Evolutionary conservation across 2,329 filamentous ascomycete genomes (phyloP), one percentile per base, ranked within the genome.

Genomic region (Seiridium unicorne): DNA sequence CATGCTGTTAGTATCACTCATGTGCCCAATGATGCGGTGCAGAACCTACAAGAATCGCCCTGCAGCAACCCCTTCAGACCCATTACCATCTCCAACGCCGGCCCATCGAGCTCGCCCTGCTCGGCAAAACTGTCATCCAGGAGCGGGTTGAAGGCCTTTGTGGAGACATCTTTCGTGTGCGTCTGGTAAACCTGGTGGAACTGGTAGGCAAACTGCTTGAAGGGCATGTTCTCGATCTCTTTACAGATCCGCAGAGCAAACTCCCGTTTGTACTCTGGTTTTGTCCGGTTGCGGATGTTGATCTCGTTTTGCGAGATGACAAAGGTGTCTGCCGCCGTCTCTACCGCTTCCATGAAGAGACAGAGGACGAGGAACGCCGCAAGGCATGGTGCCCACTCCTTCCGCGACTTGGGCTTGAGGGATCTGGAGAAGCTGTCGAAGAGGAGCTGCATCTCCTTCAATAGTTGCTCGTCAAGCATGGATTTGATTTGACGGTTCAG

Each of bases 151-250:
- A 85, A 86, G 54, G 82, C 75, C 69, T 75, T 81, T 6, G 76
- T 69, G 48, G 77, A 77, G 3, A 75, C 74, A 62, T 84, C 81
- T 64, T 75, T 76, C 58, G 75, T 77, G 68, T 85, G 81, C 26
- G 84, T 86, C 74, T 85, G 82, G 66, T 84, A 86, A 59, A 84
- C 77, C 66, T 84, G 79, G 69, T 86, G 84, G 68, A 86, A 86
- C 70, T 85, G 83, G 63, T 82, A 84, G 3, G 81, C 81, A 66
- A 86, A 85, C 70, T 86, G 83, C 70, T 80, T 82, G 67, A 86
- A 86, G 0, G 84, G 84, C 74, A 86, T 74, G 64, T 84, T 84
- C 68, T 86, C 84, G 51, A 86, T 76, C 67, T 83, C 80, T 36
- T 71, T 70, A 71, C 79, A 83, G 36, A 81, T 71, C 5, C 73